Conservation (phyloP, 371 early-diverging fungal genomes). For the Batrachochytrium dendrobatidis region DNA sequence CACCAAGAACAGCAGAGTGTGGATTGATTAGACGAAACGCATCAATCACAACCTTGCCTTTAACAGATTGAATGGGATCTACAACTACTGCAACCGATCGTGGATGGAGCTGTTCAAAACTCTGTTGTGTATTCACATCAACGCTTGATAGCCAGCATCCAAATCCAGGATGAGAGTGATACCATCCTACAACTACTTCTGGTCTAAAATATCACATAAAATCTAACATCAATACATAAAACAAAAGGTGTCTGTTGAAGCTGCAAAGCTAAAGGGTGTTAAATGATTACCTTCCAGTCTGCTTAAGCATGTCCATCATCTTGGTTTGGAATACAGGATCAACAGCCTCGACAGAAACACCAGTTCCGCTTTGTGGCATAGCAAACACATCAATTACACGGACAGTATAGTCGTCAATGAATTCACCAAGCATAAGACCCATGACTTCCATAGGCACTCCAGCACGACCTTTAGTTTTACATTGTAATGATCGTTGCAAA, state of each 20-base stretch:
- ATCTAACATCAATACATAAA: neutral
- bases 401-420: constrained; percentile 99
- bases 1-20: constrained; percentile 78
- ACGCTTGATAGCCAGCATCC: constrained; percentile 99
- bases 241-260: neutral
- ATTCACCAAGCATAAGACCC: constrained; percentile 99
- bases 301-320: constrained; percentile 99
- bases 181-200: constrained; percentile 99
- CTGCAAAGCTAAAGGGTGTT: neutral
- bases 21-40: constrained; percentile 98
- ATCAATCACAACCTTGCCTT: constrained; percentile 99
- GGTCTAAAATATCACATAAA: constrained; percentile 48
- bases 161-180: constrained; percentile 99
- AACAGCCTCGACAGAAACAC: constrained; percentile 99
- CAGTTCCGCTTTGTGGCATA: constrained; percentile 99
- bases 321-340: constrained; percentile 99
- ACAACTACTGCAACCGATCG: constrained; percentile 99
- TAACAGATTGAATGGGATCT: constrained; percentile 99
- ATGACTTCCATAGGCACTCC: constrained; percentile 99
- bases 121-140: constrained; percentile 99
- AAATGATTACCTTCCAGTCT: constrained; percentile 84
- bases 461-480: constrained; percentile 87
- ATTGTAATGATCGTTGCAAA: no score
- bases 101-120: constrained; percentile 93
- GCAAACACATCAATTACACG: constrained; percentile 99